Base-by-base conservation (phyloP, 2,329 filamentous ascomycete genomes). In the Drechslerella dactyloides region DNA sequence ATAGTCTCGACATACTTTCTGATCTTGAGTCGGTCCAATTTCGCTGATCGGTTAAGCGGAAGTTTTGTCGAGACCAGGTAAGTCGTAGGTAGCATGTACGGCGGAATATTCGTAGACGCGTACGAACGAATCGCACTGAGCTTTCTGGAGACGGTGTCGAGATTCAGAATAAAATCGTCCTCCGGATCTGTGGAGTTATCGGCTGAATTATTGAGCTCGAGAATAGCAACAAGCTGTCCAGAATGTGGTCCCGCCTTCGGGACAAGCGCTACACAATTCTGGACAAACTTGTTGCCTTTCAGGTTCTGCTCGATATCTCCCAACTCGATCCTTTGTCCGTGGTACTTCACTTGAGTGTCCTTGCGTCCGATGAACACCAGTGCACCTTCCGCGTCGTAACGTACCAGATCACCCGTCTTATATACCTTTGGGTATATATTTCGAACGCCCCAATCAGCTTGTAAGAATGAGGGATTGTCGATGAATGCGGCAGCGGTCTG, bases 301-400 rank as follows among this genome's bases (percentile, higher is more conserved):
- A 54, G 35, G 51, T 54, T 54, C 51, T 54, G 23, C 35, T 54
- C 51, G 35, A 54, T 54, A 35, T 54, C 51, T 33, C 23, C 23
- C 27, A 54, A 54, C 19, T 54, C 51, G 51, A 54, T 54, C n/a
- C 51, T 54, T 35, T 54, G 51, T 54, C 51, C 51, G 17, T 21
- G 48, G 42, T 48, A 79, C 78, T 90, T 90, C 61, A 89, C 84
- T 77, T 88, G 87, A n/a, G 84, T 84, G 75, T 90, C 88, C 74
- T 86, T 87, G 55, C 88, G 82, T 13, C 87, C 86, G 40, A 87
- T 80, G 70, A 85, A 87, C 7, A 83, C 78, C 42, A 88, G 82
- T 4, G 81, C 81, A 0, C 83, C 83, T 54, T 87, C 83, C 0
- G 79, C 77, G 48, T 84, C 81, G 60, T 86, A 85, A 24, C 80